Evolutionary conservation across 129 eudicot species (phyloP).

Genomic region (Oenanthe sinensis): DNA sequence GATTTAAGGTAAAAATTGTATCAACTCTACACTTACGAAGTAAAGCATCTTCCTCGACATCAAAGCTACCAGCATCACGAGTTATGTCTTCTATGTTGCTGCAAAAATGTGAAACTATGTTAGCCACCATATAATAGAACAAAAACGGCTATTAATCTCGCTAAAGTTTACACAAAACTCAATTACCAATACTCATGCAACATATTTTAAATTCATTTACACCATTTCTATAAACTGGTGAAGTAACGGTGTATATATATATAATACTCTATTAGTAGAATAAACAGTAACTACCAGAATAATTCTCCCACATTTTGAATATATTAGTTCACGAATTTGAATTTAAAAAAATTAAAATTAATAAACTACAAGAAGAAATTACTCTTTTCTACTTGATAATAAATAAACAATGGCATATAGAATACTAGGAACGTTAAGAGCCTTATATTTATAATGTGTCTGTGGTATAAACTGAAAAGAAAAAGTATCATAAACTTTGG

Average conservation of each 20-base stretch:
- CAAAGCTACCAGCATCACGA: slow-evolving; percentile 83
- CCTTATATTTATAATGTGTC: too few species aligned
- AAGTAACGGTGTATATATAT: not conserved
- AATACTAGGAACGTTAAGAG: too few species aligned
- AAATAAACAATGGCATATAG: not conserved
- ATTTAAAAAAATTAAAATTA: not conserved
- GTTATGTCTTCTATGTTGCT: slow-evolving; percentile 92
- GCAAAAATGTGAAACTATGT: slow-evolving; percentile 14
- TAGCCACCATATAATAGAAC: not conserved
- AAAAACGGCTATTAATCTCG: not conserved
- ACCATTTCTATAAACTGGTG: not conserved
- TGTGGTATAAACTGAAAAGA: too few species aligned
- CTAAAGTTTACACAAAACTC: not conserved
- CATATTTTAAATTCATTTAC: not conserved
- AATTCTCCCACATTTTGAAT: not conserved
- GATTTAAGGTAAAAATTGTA: not conserved
- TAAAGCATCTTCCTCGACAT: slow-evolving; percentile 65
- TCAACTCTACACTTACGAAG: slow-evolving; percentile 43
- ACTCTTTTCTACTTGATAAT: not conserved
- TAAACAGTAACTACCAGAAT: not conserved
- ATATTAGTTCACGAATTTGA: not conserved
- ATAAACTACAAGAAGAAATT: not conserved
- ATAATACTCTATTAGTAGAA: not conserved
- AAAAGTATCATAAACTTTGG: too few species aligned
- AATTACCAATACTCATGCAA: not conserved